Base-by-base conservation (phyloP, 352 stramenopile genomes). In the Phytophthora chlamydospora region DNA sequence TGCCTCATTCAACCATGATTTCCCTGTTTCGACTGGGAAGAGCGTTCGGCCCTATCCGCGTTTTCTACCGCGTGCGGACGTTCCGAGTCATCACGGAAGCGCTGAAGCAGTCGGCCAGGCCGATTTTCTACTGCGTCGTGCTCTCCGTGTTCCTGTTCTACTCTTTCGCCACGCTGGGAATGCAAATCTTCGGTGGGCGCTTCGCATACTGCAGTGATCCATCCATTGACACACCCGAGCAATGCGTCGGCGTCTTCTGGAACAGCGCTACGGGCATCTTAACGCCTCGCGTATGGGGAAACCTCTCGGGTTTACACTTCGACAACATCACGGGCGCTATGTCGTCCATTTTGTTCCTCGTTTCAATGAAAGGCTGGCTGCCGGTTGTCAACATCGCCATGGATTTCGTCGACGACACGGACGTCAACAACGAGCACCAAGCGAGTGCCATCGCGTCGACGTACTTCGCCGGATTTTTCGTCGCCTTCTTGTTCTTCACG, bases 331-430 rank as follows among this genome's bases (percentile, higher is more conserved):
- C 68, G 7, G 83, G 76, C 3, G 84, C 88, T 10, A 90, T 96
- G 68, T 68, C 73, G 5, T 90, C 83, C 0, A 83, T 95, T 19
- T 67, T 95, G n/a, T 87, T 89, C 40, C 57, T 94, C 9, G 64
- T 96, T 4, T 89, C 88, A 6, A 93, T 93, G 71, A 95, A 94
- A 75, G 84, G 80, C 13, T 96, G 88, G 88, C 67, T 92, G 0
- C 83, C 83, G 0, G 86, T 92, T 55, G 80, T 96, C 13, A 95
- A 93, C 24, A 72, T 86, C 6, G 85, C 84, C 4, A 94, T 93
- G 80, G 84, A 96, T 57, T 73, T 73, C 44, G 48, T 44, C 2
- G 66, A 73, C 12, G 66, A 70, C n/a, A 62, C 36, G 0, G 88
- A 90, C 19, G 70, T 88, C 1, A 88, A 81, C 46, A 75, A 79